A percentile compares a stretch with the other conserved stretches of the same genome.
Conservation (phyloP, 495 filamentous ascomycete genomes). For the Terfezia boudieri region DNA sequence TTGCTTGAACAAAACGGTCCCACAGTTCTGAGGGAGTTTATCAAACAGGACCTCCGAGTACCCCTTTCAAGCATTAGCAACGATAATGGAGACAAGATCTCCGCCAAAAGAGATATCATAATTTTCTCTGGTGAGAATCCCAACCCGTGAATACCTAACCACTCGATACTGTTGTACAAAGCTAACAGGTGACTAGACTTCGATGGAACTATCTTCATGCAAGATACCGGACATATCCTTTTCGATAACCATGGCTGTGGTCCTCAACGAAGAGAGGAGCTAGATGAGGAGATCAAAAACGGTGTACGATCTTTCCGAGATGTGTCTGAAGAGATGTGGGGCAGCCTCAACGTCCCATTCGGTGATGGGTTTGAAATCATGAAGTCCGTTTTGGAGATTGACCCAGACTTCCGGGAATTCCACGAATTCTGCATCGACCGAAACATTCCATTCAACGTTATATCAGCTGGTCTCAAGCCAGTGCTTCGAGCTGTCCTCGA, state of each 20-base stretch:
- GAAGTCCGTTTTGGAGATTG: conserved; percentile 39
- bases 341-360: conserved; percentile 42
- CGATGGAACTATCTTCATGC: conserved; percentile 59
- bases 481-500: conserved; percentile 39
- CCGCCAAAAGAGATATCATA: conserved; percentile 17
- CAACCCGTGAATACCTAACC: neutral
- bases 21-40: conserved; percentile 11
- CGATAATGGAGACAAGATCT: conserved; percentile 9
- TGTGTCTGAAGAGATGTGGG: conserved; percentile 62
- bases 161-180: neutral
- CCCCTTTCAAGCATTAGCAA: conserved; percentile 11
- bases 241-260: conserved; percentile 49
- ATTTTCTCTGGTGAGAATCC: conserved; percentile 14
- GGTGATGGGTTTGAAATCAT: conserved; percentile 54
- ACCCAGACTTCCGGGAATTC: conserved; percentile 42
- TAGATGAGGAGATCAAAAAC: conserved; percentile 44
- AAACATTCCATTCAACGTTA: conserved; percentile 49
- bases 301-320: conserved; percentile 49
- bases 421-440: conserved; percentile 42
- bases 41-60: conserved; percentile 15
- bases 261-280: conserved; percentile 28
- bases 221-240: conserved; percentile 55
- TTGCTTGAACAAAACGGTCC: conserved; percentile 2
- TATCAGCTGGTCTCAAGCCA: conserved; percentile 49
- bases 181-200: conserved; percentile 30